Base-by-base conservation (phyloP, 2,329 filamentous ascomycete species). In the Phialocephala sp. region DNA sequence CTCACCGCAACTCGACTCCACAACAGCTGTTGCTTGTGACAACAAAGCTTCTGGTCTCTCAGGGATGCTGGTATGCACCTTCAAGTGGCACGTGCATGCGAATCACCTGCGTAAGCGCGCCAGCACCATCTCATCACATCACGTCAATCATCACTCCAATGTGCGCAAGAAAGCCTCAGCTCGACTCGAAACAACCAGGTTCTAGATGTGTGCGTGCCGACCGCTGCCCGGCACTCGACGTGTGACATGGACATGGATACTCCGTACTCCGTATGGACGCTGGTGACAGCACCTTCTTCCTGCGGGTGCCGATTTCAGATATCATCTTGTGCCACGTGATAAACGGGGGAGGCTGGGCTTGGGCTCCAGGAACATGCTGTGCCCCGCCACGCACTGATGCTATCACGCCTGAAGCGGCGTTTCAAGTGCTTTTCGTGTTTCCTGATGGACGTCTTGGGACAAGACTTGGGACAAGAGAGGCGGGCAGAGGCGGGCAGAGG, bases 81-180 rank as follows among this genome's bases (percentile, higher is more conserved):
- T 4, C 3, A 57, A 8, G 20, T 37, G 55, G 64, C 60, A 66
- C 65, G 59, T 69, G 66, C 68, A 69, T 65, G 43, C 45, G 52
- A 66, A 66, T 68, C 70, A 71, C 66, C 63, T 71, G 67, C 70
- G 61, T 72, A 72, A 70, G 70, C 70, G 68, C 70, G 24, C 22
- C 27, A 27, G 50, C 27, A 18, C 65, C 67, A 68, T 60, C 64
- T 65, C 63, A 66, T 71, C 66, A 65, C 66, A 65, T 67, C 60
- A 62, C 60, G 50, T 60, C 62, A 62, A 63, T 66, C 41, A 65
- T 35, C 35, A 65, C 43, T 58, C 45, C 35, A 43, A 47, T 56
- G 58, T 60, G 62, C 45, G 65, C 59, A 67, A 60, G 24, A 41
- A 60, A 43, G 62, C 57, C 58, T 45, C 27, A n/a, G 32, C 47